Evolutionary conservation across 2,329 filamentous ascomycete species (phyloP), one percentile per base, ranked within the genome.

Genomic region (Fusarium robinianum): DNA sequence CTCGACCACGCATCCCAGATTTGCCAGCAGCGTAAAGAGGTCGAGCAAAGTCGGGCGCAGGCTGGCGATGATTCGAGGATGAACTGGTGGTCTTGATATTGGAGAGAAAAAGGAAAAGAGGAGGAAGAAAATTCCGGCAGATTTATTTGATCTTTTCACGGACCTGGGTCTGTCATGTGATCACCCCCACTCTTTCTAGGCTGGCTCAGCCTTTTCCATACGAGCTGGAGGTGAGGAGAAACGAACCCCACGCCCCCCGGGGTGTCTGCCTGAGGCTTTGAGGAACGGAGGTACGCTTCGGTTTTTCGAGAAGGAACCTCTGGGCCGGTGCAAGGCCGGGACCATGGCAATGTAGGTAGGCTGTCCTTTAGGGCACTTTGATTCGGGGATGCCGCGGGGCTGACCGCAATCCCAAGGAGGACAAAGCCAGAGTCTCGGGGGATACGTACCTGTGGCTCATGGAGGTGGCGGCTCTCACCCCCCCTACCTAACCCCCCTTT

Each of bases 1-100:
- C 79, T 83, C 64, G 79, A 80, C 79, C 72, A 76, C 74, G 46
- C 67, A 75, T 74, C 74, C 71, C 69, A 69, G 67, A 30, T 74
- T 72, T 61, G 55, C 67, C 78, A 78, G 75, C 62, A 67, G 64
- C 65, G 62, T 67, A 58, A 58, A 19, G 50, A 51, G 39, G 39
- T 56, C 61, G 55, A 64, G 46, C 55, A 58, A 44, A 60, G 57
- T 62, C 57, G 58, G n/a, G 54, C 55, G 60, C 55, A 55, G 43
- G 64, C 68, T 66, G 65, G 63, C 68, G 64, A 68, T 69, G 61
- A 66, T 68, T 67, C 68, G 67, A 48, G 55, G 54, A 57, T 54
- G 58, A 69, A 63, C 65, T 65, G 65, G 69, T 72, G 73, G 74
- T 76, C 72, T 73, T 70, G 53, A 50, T 57, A 58, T 63, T 38